These are phyloP conservation scores for Rhizophlyctis rosea DNA, from an alignment of 192 early-diverging fungal genomes.

Conservation along the genomic window DNA sequence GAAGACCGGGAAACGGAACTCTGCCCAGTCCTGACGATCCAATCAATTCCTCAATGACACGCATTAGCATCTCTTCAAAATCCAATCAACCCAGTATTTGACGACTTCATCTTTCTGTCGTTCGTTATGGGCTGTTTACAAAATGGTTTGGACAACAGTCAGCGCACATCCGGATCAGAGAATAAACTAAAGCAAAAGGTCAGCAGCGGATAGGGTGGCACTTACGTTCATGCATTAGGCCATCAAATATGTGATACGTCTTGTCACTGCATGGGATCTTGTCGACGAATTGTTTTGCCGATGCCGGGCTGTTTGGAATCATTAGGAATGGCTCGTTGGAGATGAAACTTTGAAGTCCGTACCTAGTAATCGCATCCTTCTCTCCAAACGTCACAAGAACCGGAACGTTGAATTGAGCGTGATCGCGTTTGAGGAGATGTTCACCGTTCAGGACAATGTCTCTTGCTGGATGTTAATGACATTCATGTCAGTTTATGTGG, in stretches of 20 bases:
- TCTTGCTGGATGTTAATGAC: slow-evolving; percentile 16
- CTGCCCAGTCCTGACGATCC: too few species aligned
- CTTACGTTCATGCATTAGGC: slow-evolving; percentile 26
- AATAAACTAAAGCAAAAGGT: slow-evolving; percentile 2
- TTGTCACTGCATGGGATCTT: slow-evolving; percentile 18
- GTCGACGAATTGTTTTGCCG: slow-evolving; percentile 8
- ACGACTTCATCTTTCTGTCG: slow-evolving; percentile 38
- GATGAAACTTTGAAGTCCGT: background rate
- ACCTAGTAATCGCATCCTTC: slow-evolving; percentile 45
- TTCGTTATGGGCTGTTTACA: slow-evolving; percentile 38
- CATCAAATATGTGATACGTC: slow-evolving; percentile 16
- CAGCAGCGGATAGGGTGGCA: too few species aligned
- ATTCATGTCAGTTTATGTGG: background rate
- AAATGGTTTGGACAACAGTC: background rate
- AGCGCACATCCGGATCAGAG: background rate
- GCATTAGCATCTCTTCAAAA: too few species aligned
- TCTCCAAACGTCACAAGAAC: slow-evolving; percentile 54
- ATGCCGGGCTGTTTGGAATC: slow-evolving; percentile 11
- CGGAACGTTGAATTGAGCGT: slow-evolving; percentile 40
- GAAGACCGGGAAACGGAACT: too few species aligned
- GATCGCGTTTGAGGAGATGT: slow-evolving; percentile 16
- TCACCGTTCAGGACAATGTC: slow-evolving; percentile 55
- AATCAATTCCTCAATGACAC: too few species aligned
- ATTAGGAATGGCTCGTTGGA: background rate
- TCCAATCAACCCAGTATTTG: slow-evolving; percentile 36